A percentile compares a stretch with the other conserved stretches of the same genome.
Conservation (phyloP, 495 filamentous ascomycete genomes). For the Daldinia bambusicola region DNA sequence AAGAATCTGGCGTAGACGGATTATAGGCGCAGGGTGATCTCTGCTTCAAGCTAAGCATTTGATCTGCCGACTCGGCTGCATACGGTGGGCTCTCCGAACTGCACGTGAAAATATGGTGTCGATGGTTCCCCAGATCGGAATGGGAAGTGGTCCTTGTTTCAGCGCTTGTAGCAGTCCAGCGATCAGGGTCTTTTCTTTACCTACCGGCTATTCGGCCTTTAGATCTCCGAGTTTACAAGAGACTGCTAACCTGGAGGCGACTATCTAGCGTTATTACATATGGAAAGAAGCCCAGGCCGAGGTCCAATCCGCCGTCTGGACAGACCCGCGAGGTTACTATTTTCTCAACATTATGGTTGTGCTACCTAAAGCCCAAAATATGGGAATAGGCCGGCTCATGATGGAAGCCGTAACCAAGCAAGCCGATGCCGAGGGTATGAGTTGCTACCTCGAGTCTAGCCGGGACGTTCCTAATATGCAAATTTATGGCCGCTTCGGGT, state of each 20-base stretch:
- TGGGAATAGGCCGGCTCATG: constrained; percentile 67
- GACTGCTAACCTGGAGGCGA: constrained; percentile 23
- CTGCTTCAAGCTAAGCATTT: constrained; percentile 31
- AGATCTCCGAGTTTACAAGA: constrained; percentile 10
- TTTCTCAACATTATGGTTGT: constrained; percentile 77
- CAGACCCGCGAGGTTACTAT: constrained; percentile 70
- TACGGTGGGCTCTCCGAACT: constrained; percentile 10
- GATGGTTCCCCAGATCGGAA: constrained; percentile 30
- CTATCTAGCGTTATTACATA: constrained; percentile 65
- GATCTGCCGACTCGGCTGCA: constrained; percentile 37
- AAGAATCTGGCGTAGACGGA: constrained; percentile 26
- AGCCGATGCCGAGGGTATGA: constrained; percentile 68
- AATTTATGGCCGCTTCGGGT: constrained; percentile 75
- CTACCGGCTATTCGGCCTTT: constrained; percentile 11
- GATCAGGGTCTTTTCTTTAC: constrained; percentile 22
- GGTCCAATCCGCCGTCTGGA: constrained; percentile 67
- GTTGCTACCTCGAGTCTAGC: constrained; percentile 73
- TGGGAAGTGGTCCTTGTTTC: constrained; percentile 30
- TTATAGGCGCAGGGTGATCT: constrained; percentile 17
- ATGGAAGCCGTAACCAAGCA: constrained; percentile 66
- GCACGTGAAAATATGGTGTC: constrained; percentile 12
- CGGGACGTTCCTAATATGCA: constrained; percentile 69
- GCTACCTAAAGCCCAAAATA: constrained; percentile 65
- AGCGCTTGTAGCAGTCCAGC: constrained; percentile 30
- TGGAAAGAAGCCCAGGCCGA: constrained; percentile 70